Evolutionary conservation across 768 basidiomycete genomes (phyloP).

Genomic region (Lactarius evosmus): DNA sequence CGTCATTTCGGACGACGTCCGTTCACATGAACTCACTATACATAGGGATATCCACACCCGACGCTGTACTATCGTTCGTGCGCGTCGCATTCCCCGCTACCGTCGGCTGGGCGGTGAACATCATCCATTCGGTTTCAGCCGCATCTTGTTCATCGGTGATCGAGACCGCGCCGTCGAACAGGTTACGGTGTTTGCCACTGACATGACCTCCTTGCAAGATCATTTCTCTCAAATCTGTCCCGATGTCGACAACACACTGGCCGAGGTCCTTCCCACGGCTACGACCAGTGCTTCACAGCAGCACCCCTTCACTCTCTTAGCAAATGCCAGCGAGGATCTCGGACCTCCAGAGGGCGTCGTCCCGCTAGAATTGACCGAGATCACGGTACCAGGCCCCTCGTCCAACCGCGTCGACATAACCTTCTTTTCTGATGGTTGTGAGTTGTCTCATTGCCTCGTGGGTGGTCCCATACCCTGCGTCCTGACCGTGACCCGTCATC

Average conservation of each 20-base stretch:
- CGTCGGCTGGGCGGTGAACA: constrained; percentile 22
- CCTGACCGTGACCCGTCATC: not conserved
- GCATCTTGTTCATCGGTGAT: constrained; percentile 1
- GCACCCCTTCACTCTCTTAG: constrained; percentile 11
- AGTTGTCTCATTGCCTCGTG: constrained; percentile 34
- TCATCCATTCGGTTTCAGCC: constrained; percentile 9
- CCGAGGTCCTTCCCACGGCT: not conserved
- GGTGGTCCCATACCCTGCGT: not conserved
- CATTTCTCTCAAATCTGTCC: constrained; percentile 11
- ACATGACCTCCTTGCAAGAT: not conserved
- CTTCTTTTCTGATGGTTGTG: constrained; percentile 79
- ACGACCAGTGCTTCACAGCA: not conserved
- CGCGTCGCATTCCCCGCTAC: constrained; percentile 14
- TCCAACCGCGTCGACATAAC: constrained; percentile 69
- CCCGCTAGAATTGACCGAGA: constrained; percentile 51
- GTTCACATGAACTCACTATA: constrained; percentile 28
- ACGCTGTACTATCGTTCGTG: constrained; percentile 24
- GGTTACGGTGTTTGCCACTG: constrained; percentile 12
- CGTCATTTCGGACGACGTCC: not conserved
- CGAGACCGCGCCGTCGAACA: constrained; percentile 5
- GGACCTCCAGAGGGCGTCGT: constrained; percentile 26
- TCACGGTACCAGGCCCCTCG: constrained; percentile 59
- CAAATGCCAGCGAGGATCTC: not conserved
- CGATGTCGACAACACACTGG: not conserved
- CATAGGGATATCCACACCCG: constrained; percentile 20